Conservation (phyloP, 2,329 filamentous ascomycete genomes). For the Simplicillium sp. region DNA sequence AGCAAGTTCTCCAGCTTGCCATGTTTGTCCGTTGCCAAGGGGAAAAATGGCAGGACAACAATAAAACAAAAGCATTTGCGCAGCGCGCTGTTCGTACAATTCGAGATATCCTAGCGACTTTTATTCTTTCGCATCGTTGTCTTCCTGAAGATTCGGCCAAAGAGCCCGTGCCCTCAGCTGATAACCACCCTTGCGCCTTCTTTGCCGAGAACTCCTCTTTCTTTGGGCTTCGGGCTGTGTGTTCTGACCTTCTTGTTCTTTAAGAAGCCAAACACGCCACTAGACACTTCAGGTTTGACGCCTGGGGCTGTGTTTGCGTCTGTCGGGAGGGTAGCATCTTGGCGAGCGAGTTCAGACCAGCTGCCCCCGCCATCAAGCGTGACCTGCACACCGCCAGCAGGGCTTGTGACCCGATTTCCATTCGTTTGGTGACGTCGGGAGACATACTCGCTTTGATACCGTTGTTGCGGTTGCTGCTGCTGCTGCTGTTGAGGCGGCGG, state of each 20-base stretch:
- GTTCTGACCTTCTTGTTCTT: slow-evolving; percentile 83
- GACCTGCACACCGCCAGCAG: slow-evolving; percentile 80
- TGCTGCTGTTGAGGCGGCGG: slow-evolving; percentile 17
- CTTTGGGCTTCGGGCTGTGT: slow-evolving; percentile 87
- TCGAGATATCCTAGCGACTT: too few species aligned
- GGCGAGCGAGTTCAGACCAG: slow-evolving; percentile 84
- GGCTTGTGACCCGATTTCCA: slow-evolving; percentile 62
- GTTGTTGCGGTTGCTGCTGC: slow-evolving; percentile 22
- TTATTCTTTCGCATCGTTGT: too few species aligned
- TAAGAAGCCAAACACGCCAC: slow-evolving; percentile 84
- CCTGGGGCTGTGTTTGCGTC: slow-evolving; percentile 50
- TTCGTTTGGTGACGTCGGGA: slow-evolving; percentile 40
- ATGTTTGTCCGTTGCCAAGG: too few species aligned
- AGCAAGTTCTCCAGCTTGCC: too few species aligned
- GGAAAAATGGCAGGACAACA: too few species aligned
- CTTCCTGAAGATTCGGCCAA: not conserved
- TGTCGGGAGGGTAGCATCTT: slow-evolving; percentile 64
- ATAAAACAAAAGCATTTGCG: too few species aligned
- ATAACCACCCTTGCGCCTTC: slow-evolving; percentile 83
- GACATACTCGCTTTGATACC: slow-evolving; percentile 37
- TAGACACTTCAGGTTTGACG: slow-evolving; percentile 48
- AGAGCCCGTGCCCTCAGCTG: slow-evolving; percentile 31
- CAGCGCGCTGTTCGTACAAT: too few species aligned
- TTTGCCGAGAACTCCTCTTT: slow-evolving; percentile 87
- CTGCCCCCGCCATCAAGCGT: slow-evolving; percentile 82